Percentiles rank a stretch among this genome's conserved stretches.
Evolutionary conservation across 139 green algal species (phyloP).

Genomic region (Coelastrella sp.): DNA sequence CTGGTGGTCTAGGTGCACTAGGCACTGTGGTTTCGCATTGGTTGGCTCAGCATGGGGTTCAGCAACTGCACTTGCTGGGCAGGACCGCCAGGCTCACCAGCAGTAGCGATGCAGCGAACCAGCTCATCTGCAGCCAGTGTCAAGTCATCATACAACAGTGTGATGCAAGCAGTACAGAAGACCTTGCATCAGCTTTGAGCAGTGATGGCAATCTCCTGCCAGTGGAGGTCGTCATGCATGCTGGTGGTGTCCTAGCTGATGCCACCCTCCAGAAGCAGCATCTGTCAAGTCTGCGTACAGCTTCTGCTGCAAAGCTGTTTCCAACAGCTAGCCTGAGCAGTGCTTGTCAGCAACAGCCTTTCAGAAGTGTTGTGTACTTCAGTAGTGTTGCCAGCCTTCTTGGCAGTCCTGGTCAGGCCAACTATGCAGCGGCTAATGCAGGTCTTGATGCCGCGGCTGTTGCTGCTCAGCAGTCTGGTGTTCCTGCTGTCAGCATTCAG

Average conservation of each 20-base stretch:
- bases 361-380: conserved; percentile 63
- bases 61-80: conserved; percentile 65
- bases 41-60: conserved; percentile 53
- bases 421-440: conserved; percentile 84
- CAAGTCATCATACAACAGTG: conserved; percentile 41
- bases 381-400: conserved; percentile 76
- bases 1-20: conserved; percentile 77
- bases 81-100: conserved; percentile 49
- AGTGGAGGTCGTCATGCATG: conserved; percentile 65
- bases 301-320: conserved; percentile 68
- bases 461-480: conserved; percentile 46
- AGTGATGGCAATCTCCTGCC: not conserved
- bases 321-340: conserved; percentile 22
- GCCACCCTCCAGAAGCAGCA: conserved; percentile 67
- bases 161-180: conserved; percentile 34
- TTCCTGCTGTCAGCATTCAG: conserved; percentile 71
- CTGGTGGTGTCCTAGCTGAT: conserved; percentile 73
- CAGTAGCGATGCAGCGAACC: conserved; percentile 45
- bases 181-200: conserved; percentile 37
- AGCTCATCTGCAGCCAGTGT: conserved; percentile 22
- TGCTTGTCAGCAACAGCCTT: conserved; percentile 47
- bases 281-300: conserved; percentile 46
- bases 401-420: conserved; percentile 80
- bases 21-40: conserved; percentile 73
- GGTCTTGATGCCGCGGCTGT: conserved; percentile 64